phyloP scores from a whole-genome alignment of 2,329 filamentous ascomycete genomes.

The Lasiodiplodia sp. region DNA sequence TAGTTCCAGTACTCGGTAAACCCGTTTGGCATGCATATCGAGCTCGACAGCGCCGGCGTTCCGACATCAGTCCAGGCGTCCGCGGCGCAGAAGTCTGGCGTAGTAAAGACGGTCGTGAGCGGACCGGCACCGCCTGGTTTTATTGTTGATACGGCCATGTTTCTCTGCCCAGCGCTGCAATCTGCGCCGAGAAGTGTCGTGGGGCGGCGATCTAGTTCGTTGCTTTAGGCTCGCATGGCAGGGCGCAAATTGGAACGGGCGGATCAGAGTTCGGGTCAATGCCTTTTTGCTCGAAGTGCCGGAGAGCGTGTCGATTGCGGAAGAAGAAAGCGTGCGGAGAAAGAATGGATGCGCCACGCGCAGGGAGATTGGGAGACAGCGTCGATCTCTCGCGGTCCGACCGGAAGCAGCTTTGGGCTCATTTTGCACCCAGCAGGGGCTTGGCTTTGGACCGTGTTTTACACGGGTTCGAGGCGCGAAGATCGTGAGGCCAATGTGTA shows the following conservation, averaged over 20 bases:
- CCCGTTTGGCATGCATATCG: conserved; percentile 17
- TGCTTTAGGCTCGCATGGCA: background rate
- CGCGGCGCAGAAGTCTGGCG: conserved; percentile 1
- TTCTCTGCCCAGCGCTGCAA: background rate
- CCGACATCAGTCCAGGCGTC: background rate
- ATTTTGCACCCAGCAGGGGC: background rate
- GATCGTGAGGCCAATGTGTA: too few species aligned
- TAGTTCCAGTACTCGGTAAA: conserved; percentile 3
- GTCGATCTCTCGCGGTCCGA: conserved; percentile 9
- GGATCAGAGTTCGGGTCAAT: background rate
- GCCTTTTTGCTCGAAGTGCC: background rate
- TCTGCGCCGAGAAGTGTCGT: background rate
- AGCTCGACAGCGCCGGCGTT: conserved; percentile 6
- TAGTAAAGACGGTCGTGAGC: conserved; percentile 5
- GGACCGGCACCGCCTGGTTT: background rate
- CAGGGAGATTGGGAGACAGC: background rate
- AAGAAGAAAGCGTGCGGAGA: background rate
- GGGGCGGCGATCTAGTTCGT: background rate
- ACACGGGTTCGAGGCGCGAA: background rate
- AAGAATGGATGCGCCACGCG: conserved; percentile 4
- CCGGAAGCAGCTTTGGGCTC: background rate
- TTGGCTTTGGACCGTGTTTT: background rate
- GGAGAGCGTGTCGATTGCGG: background rate
- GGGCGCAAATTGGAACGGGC: background rate
- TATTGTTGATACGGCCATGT: conserved; percentile 4